Evolutionary conservation across 1,139 yeast species (phyloP), one percentile per base, ranked within the genome.

Genomic region (Hyphopichia fennica): DNA sequence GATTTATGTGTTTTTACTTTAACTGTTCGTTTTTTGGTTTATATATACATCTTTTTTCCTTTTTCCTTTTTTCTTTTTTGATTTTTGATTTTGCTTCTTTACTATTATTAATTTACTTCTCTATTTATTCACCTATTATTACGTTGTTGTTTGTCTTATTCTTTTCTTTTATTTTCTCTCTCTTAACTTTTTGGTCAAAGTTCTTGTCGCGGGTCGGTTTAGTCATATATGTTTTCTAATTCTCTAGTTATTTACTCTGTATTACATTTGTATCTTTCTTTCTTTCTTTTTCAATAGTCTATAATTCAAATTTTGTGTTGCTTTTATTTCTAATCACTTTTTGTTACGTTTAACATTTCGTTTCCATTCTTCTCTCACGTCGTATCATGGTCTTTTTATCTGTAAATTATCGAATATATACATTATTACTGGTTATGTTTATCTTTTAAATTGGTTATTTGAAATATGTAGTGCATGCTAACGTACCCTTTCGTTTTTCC

Each of bases 1-100:
- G 45, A 49, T 11, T 7, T 22, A 34, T 28, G 34, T 30, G 22
- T 22, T 34, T 17, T 18, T 28, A 15, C 13, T 29, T 14, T 35
- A 22, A n/a, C 8, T 22, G n/a, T n/a, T 35, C 27, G 6, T 30
- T 34, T 19, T 37, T 40, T 35, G 14, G 25, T 20, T 15, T 27
- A 23, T 9, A 35, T 27, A 11, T 14, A 14, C 10, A 19, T 5
- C 30, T 22, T 17, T 23, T 20, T 31, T 23, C 22, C 38, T 28
- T 30, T 14, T 27, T 37, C 25, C 8, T 18, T 20, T 29, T 37
- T n/a, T 37, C 3, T 37, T 31, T 32, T 17, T n/a, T 8, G 29
- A 17, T 22, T 30, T 18, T n/a, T 16, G 15, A 16, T 19, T 15
- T 15, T 19, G 7, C 14, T 34, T 34, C 15, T 15, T 15, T 38